Evolutionary conservation across 257 asterid species (phyloP).

Genomic region (Solanum dulcamara): DNA sequence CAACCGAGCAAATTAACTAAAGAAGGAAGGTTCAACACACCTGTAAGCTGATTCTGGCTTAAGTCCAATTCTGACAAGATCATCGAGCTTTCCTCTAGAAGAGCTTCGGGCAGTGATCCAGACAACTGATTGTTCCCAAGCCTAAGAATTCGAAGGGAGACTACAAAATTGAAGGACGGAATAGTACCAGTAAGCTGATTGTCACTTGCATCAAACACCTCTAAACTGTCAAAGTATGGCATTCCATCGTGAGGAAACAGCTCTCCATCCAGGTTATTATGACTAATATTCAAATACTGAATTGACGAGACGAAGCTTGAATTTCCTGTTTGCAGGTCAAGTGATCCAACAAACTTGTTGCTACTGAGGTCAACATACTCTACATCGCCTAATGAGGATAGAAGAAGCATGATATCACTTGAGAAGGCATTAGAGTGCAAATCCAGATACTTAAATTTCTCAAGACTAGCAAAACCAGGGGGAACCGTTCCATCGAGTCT

Average conservation of each 20-base stretch:
- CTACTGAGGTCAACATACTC: constrained; percentile 55
- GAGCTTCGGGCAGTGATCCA: constrained; percentile 70
- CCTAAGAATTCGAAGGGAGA: constrained; percentile 60
- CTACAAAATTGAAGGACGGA: constrained; percentile 66
- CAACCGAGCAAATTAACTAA: not conserved
- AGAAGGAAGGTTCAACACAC: constrained; percentile 18
- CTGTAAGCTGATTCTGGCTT: constrained; percentile 70
- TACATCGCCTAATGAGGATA: constrained; percentile 40
- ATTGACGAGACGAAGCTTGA: constrained; percentile 51
- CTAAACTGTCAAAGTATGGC: constrained; percentile 63
- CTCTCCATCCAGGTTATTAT: constrained; percentile 51
- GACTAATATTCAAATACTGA: constrained; percentile 47
- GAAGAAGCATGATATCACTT: constrained; percentile 49
- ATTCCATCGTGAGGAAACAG: constrained; percentile 84
- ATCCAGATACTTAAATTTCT: constrained; percentile 50
- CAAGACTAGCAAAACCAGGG: constrained; percentile 31
- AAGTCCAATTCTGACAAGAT: constrained; percentile 68
- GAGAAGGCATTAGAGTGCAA: constrained; percentile 49
- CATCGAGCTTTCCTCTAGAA: constrained; percentile 75
- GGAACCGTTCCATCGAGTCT: constrained; percentile 40
- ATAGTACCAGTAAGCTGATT: constrained; percentile 51
- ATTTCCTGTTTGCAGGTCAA: constrained; percentile 50
- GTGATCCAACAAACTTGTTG: constrained; percentile 51
- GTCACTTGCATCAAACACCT: constrained; percentile 68
- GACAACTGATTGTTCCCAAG: constrained; percentile 51